phyloP scores from a whole-genome alignment of 768 basidiomycete genomes.

The Phaffia australis region DNA sequence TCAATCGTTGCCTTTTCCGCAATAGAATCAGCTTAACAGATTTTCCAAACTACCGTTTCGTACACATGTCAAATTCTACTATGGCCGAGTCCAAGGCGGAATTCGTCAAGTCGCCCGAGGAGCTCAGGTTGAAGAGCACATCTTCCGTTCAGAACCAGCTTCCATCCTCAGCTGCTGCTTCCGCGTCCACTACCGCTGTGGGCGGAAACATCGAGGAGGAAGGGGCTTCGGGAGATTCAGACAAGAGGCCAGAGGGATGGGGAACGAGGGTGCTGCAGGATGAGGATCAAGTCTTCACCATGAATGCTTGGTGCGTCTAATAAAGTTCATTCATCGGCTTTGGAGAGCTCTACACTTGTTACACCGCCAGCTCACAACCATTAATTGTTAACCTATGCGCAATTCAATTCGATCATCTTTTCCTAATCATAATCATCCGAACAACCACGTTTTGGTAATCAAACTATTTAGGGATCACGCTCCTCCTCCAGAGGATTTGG shows the following conservation, averaged over 20 bases:
- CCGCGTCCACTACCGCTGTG: too few species aligned
- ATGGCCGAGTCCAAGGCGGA: too few species aligned
- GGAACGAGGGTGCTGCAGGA: slow-evolving; percentile 21
- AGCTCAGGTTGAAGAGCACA: too few species aligned
- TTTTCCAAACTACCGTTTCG: too few species aligned
- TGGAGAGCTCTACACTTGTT: not conserved
- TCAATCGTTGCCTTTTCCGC: too few species aligned
- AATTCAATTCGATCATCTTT: not conserved
- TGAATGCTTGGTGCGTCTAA: slow-evolving; percentile 20
- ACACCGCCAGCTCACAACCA: not conserved
- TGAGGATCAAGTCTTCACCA: slow-evolving; percentile 17
- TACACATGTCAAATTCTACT: too few species aligned
- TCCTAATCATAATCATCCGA: not conserved
- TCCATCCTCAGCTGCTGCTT: not conserved
- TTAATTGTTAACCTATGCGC: not conserved
- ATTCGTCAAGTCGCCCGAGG: too few species aligned
- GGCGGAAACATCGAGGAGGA: too few species aligned
- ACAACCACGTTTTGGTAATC: not conserved
- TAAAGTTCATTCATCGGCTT: not conserved
- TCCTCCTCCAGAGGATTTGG: slow-evolving; percentile 52
- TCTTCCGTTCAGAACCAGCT: slow-evolving; percentile 16
- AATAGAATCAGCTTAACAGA: too few species aligned
- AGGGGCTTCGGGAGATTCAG: too few species aligned
- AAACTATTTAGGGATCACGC: slow-evolving; percentile 37
- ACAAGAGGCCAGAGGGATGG: too few species aligned